phyloP scores from a whole-genome alignment of 768 basidiomycete species.

The Paxillus involutus region DNA sequence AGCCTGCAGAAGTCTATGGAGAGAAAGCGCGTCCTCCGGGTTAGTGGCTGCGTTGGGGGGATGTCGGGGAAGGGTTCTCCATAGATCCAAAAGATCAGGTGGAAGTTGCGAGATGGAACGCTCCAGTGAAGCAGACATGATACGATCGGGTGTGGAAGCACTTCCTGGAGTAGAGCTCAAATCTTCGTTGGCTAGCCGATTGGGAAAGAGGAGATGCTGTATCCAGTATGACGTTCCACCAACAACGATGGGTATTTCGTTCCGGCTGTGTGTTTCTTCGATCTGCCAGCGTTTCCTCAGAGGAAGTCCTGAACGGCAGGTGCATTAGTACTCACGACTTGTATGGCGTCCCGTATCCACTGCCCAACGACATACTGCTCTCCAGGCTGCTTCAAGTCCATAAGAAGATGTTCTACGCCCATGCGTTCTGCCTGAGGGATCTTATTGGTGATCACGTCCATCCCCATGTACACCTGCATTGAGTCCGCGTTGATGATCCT shows the following conservation, averaged over 20 bases:
- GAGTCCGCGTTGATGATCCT: conserved; percentile 94
- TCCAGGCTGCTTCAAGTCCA: conserved; percentile 84
- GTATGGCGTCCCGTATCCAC: conserved; percentile 83
- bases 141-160: background rate
- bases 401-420: conserved; percentile 85
- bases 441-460: conserved; percentile 96
- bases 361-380: conserved; percentile 86
- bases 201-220: conserved; percentile 91
- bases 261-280: conserved; percentile 60
- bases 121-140: conserved; percentile 38
- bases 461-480: conserved; percentile 93
- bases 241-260: conserved; percentile 82
- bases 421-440: conserved; percentile 70
- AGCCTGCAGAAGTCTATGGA: conserved; percentile 62
- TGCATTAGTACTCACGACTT: conserved; percentile 54
- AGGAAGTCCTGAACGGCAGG: background rate
- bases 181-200: conserved; percentile 49
- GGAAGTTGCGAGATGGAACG: conserved; percentile 46
- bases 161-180: conserved; percentile 4
- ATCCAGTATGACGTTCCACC: conserved; percentile 98
- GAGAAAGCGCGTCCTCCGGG: conserved; percentile 55
- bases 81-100: conserved; percentile 47
- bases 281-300: conserved; percentile 49
- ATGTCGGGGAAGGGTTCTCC: conserved; percentile 55
- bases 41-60: conserved; percentile 56